Evolutionary conservation across 352 stramenopile species (phyloP).

Genomic region (Phytophthora pistaciae): DNA sequence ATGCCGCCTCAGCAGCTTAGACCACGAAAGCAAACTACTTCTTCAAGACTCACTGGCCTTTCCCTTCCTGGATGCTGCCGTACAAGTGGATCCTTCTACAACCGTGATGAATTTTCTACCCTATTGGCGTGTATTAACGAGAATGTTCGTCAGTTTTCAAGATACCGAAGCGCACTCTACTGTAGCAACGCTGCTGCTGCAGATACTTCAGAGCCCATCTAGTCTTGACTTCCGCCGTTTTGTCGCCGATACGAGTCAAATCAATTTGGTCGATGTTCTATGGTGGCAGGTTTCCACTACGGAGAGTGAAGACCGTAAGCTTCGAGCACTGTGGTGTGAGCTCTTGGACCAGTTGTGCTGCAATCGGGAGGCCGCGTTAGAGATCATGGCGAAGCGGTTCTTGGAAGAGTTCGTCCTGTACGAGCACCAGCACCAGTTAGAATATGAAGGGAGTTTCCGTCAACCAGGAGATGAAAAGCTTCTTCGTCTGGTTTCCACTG

Average conservation of each 20-base stretch:
- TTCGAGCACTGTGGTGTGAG: conserved; percentile 20
- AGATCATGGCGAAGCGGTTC: conserved; percentile 21
- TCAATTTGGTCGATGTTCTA: conserved; percentile 26
- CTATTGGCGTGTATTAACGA: conserved; percentile 22
- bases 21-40: not conserved
- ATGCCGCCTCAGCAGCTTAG: not conserved
- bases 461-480: not conserved
- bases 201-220: conserved; percentile 5
- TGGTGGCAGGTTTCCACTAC: conserved; percentile 16
- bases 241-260: not conserved
- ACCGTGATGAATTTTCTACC: not conserved
- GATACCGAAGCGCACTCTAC: not conserved
- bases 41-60: conserved; percentile 7
- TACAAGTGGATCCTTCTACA: not conserved
- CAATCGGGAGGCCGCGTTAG: conserved; percentile 6
- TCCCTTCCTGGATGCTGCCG: not conserved
- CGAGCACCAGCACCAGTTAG: not conserved
- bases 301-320: not conserved
- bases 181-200: conserved; percentile 10
- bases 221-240: not conserved
- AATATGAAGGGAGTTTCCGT: not conserved
- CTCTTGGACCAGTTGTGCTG: conserved; percentile 21
- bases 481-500: conserved; percentile 13
- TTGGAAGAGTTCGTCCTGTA: conserved; percentile 17
- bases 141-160: conserved; percentile 8